A percentile compares a stretch with the other conserved stretches of the same genome.
Evolutionary conservation across 106 monocot genomes (phyloP).

Genomic region (Apostasia ramifera): DNA sequence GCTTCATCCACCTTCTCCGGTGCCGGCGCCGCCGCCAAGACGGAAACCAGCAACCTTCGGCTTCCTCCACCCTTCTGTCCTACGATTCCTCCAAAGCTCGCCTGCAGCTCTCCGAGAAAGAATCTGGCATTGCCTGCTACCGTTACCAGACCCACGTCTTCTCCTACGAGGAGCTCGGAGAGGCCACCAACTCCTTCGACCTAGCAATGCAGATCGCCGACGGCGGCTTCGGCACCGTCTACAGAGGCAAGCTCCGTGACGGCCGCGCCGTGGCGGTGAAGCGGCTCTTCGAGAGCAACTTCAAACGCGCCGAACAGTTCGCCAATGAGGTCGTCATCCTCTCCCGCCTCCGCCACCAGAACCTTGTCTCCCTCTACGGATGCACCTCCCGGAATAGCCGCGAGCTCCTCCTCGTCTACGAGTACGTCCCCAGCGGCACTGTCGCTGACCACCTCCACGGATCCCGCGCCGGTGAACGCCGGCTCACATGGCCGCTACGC

Average conservation of each 20-base stretch:
- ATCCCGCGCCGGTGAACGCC: not conserved
- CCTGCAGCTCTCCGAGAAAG: conserved; percentile 5
- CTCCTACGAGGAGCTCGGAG: conserved; percentile 25
- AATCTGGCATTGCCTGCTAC: not conserved
- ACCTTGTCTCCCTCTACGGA: conserved; percentile 47
- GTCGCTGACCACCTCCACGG: conserved; percentile 30
- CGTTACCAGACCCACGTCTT: conserved; percentile 21
- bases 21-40: too few relatives aligned
- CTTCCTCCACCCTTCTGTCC: not conserved
- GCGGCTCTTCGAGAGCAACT: conserved; percentile 45
- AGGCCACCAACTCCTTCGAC: conserved; percentile 28
- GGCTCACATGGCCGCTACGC: conserved; percentile 30
- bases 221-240: conserved; percentile 31
- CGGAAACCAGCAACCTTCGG: not conserved
- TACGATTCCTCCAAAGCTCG: conserved; percentile 8
- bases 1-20: not conserved
- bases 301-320: conserved; percentile 29
- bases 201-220: conserved; percentile 16
- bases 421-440: conserved; percentile 16
- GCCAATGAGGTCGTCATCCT: conserved; percentile 32
- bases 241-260: conserved; percentile 36
- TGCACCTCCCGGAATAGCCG: conserved; percentile 37
- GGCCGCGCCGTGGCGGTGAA: conserved; percentile 46
- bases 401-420: conserved; percentile 26
- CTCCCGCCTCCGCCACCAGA: conserved; percentile 39